Base-by-base conservation (phyloP, 352 stramenopile genomes). In the Stephanocyclus meneghinianus region DNA sequence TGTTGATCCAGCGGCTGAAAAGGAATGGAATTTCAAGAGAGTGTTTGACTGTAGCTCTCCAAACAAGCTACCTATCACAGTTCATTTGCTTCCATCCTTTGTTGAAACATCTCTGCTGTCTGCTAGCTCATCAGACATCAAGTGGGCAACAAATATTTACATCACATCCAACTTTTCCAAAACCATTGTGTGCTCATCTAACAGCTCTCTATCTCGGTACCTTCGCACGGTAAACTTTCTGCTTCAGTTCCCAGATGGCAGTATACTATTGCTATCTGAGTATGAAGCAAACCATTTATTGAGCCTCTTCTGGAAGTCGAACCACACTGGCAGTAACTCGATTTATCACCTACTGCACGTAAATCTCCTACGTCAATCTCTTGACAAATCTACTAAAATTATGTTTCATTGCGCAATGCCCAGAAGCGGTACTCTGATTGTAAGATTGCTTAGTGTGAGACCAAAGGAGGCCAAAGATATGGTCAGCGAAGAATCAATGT, bases 281-380 rank as follows among this genome's bases (percentile, higher is more conserved):
- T 85, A 70, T 40, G 86, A 91, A 79, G 78, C 78, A 32, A 84
- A 91, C 65, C 40, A 35, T 18, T 29, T 91, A n/a, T 45, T 91
- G 15, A 61, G 69, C 11, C 44, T 78, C 8, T 82, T 84, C 78
- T 84, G 80, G 78, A 65, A 82, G 13, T 47, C 29, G n/a, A 44
- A 40, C 2, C 4, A 9, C 42, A 18, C 3, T 15, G 2, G 2
- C 32, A 35, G n/a, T 40, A 29, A 51, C 18, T 2, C 11, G 15
- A 63, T 2, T 51, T 51, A 78, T 59, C 78, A 71, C 47, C 56
- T 85, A 10, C 2, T 82, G 26, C 67, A 82, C 63, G 61, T 44
- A 0, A 75, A 51, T 48, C 44, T 74, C 29, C 51, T 85, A 45
- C 59, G 78, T 35, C 29, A 71, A 13, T 45, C 47, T 30, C 29